Base-by-base conservation (phyloP, 1,284 basidiomycete genomes). In the Entoloma clypeatum region DNA sequence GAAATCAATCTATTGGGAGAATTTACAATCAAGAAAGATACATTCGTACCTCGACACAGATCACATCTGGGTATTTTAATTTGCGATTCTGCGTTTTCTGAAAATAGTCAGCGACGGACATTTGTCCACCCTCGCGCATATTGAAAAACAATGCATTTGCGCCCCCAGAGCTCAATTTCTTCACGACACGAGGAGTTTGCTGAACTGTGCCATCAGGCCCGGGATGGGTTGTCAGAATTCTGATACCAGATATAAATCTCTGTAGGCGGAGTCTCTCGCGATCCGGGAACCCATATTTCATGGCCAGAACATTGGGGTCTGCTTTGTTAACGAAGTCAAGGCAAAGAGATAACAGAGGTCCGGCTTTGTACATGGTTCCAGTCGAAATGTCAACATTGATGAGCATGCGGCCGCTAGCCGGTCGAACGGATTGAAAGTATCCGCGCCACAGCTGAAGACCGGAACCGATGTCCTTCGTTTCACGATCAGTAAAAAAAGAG, bases 361-460 rank as follows among this genome's bases (percentile, higher is more conserved):
- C 69, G 30, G 59, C 52, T 56, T 79, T 78, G 59, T 82, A 88
- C 83, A 89, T 86, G 0, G 77, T 73, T 1, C 78, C 85, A 0
- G 86, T 86, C 2, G 79, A 78, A 43, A 87, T 85, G 49, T 89
- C 86, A 47, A 89, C 73, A 50, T 89, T 89, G 55, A 89, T 76
- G 29, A 87, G 61, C 67, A 87, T 77, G 11, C 68, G 69, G 1
- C 76, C 75, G 14, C 78, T 71, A 0, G 75, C 81, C 7, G 86
- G 86, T 9, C 86, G 71, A 18, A 86, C 75, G 0, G 81, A 86
- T 56, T 86, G 83, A 60, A 87, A 86, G 49, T 84, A 84, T 1
- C 84, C 84, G 11, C 84, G 70, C 81, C 84, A 85, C 3, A 87
- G 64, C 31, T 79, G 69, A 14, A 89, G 67, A 1, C 86, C 85